Evolutionary conservation across 164 flowering plant species (phyloP).

Genomic region (Magnolia officinalis): DNA sequence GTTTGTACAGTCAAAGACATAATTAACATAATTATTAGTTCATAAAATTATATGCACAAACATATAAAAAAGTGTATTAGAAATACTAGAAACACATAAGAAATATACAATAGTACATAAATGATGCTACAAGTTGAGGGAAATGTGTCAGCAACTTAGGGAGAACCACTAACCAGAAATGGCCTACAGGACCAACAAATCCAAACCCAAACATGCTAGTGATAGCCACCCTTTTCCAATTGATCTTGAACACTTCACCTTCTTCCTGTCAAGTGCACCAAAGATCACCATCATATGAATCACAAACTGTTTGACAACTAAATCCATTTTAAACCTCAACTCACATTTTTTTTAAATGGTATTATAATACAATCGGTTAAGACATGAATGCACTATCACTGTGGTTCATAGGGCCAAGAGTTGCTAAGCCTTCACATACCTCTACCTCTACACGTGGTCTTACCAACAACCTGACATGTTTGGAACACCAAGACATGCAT

Average conservation of each 20-base stretch:
- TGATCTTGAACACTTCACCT: conserved; percentile 44
- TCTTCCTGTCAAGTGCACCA: conserved; percentile 35
- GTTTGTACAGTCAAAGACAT: no score
- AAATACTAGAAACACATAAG: not conserved
- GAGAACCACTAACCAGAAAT: conserved; percentile 61
- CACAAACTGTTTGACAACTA: not conserved
- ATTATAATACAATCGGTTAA: not conserved
- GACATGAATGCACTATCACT: not conserved
- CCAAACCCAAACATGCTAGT: conserved; percentile 85
- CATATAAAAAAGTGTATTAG: no score
- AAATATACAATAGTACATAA: not conserved
- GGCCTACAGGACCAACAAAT: conserved; percentile 94
- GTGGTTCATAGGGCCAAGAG: not conserved
- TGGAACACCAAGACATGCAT: not conserved
- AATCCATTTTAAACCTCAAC: not conserved
- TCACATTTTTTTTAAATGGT: not conserved
- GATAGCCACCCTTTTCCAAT: conserved; percentile 78
- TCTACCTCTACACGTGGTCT: no score
- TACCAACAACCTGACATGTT: no score
- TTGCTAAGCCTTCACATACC: no score
- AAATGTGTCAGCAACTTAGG: not conserved
- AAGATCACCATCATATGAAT: not conserved
- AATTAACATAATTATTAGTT: no score
- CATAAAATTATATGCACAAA: no score
- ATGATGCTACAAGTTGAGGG: not conserved